Base-by-base conservation (phyloP, 129 eudicot genomes). In the Escallonia herrerae region DNA sequence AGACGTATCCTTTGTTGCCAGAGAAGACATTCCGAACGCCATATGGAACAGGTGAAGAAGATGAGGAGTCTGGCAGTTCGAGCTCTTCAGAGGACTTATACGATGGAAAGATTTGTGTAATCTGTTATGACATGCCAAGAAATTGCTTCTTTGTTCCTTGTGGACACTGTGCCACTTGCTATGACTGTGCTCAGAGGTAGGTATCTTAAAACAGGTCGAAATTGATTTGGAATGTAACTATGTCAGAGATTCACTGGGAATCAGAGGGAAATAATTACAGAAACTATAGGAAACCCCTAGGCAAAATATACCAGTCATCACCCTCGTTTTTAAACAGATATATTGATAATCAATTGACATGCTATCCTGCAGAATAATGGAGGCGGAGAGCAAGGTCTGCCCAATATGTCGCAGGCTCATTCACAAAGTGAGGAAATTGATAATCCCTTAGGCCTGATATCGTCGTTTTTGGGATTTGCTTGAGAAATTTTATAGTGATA, bases 371-470 rank as follows among this genome's bases (percentile, higher is more conserved):
- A 81, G 86, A 76, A 76, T 81, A 51, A 49, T 63, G 45, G 60
- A 66, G 2, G 79, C 56, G 65, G 79, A 76, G 37, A 64, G n/a
- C 60, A 76, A 74, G 71, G 59, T 5, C 3, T 81, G 86, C 15
- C 86, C 86, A 7, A 70, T 81, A 7, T 81, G 86, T 59, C 79
- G 86, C 40, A 64, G 71, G 65, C 40, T 51, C 11, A 81, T 81
- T 12, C 44, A 56, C 43, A 81, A 64, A 72, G 72, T 81, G 7
- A 68, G 70, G 41, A 76, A 58, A 44, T n/a, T 62, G 22, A 62
- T 44, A 62, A 44, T 43, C 43, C 53, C 66, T 58, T 58, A 58
- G 14, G 14, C 0, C 58, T 53, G 1, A 37, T 11, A 14, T 53
- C 5, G 14, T 6, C 7, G 13, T 4, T n/a, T 53, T 49, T 49